A percentile compares a stretch with the other conserved stretches of the same genome.
phyloP scores from a whole-genome alignment of 176 grass and related monocot species.

The Zoysia pacifica region DNA sequence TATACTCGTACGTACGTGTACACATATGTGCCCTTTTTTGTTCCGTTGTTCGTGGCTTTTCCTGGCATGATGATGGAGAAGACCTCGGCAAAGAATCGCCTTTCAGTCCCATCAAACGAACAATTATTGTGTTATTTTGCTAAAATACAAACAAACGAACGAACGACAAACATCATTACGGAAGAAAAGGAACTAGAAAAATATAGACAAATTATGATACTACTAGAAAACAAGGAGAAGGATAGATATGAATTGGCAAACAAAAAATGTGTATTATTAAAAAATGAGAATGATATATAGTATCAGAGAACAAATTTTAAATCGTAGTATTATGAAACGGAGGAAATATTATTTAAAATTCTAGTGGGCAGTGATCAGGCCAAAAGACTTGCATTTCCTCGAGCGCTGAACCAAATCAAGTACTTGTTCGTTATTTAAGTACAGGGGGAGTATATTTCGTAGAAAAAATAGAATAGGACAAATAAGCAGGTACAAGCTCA shows the following conservation, averaged over 20 bases:
- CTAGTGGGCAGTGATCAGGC: neutral
- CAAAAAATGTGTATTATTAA: too few relatives aligned
- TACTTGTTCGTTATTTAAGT: neutral
- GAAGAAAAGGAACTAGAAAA: conserved; percentile 15
- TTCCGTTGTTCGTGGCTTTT: conserved; percentile 46
- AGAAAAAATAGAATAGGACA: neutral
- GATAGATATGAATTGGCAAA: too few relatives aligned
- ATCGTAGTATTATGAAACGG: too few relatives aligned
- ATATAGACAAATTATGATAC: too few relatives aligned
- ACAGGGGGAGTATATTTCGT: neutral
- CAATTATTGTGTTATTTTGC: conserved; percentile 41
- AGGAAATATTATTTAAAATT: too few relatives aligned
- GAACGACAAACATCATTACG: neutral
- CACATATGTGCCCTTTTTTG: conserved; percentile 37
- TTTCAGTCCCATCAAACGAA: conserved; percentile 47
- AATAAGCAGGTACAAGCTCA: too few relatives aligned
- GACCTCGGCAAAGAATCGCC: conserved; percentile 55
- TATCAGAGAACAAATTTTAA: too few relatives aligned
- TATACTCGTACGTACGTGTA: conserved; percentile 18
- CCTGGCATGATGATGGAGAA: conserved; percentile 40
- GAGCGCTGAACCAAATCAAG: conserved; percentile 4
- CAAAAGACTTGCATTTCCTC: neutral
- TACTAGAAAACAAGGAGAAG: too few relatives aligned
- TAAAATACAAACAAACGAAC: neutral
- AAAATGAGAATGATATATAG: too few relatives aligned